Conservation (phyloP, 257 asterid species). For the Ligustrum vulgare region DNA sequence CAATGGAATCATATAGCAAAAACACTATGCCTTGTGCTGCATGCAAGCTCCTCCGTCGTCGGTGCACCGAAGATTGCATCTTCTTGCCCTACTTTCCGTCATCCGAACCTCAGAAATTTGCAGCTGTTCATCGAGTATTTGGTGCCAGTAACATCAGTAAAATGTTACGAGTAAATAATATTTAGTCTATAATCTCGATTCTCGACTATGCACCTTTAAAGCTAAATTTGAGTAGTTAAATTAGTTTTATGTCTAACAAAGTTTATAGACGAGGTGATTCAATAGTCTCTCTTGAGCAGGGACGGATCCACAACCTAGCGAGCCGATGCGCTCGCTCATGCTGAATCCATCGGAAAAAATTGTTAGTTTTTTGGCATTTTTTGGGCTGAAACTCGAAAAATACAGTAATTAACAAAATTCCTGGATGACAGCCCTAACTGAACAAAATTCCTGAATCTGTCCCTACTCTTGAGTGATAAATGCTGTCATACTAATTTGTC, state of each 20-base stretch:
- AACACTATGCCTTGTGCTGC: constrained; percentile 50
- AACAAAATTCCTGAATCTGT: too few relatives aligned
- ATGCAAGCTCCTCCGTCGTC: constrained; percentile 44
- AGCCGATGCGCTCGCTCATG: too few relatives aligned
- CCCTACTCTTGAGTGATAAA: not conserved
- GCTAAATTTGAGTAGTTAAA: too few relatives aligned
- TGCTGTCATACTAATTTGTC: not conserved
- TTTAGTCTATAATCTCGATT: not conserved
- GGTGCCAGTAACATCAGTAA: constrained; percentile 56
- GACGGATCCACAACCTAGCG: too few relatives aligned
- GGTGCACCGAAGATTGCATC: constrained; percentile 46
- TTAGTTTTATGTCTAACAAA: not conserved
- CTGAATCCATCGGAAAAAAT: too few relatives aligned
- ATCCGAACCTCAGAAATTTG: constrained; percentile 37
- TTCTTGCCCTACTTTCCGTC: constrained; percentile 46
- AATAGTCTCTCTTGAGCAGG: not conserved
- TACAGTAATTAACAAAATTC: too few relatives aligned
- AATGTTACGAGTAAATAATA: constrained; percentile 36
- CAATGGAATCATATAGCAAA: constrained; percentile 33
- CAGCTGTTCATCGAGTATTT: constrained; percentile 42
- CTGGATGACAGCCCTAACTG: too few relatives aligned
- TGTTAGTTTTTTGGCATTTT: too few relatives aligned
- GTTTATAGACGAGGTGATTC: too few relatives aligned
- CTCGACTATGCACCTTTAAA: not conserved
- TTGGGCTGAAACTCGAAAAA: too few relatives aligned